Evolutionary conservation across 108 stramenopile species (phyloP), one percentile per base, ranked within the genome.

Genomic region (Schizochytrium sp.): DNA sequence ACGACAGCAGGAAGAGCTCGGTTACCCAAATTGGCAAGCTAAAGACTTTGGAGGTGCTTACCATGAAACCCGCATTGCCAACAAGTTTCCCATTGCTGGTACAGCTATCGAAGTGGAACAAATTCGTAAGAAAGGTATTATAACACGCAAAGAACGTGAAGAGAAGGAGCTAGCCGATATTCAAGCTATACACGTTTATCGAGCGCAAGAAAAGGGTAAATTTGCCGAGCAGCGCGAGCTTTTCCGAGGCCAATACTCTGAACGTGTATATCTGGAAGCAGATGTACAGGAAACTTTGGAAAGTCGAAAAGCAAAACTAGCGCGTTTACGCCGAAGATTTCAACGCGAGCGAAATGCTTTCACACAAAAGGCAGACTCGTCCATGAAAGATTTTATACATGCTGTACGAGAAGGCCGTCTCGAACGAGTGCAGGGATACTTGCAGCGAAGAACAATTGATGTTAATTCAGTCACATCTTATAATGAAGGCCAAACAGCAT

Each of bases 11-110:
- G 76, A 83, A 40, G 50, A n/a, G 45, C 12, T 10, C 10, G 76
- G 76, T 2, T 55, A 55, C 15, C 47, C 76, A 7, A 17, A 83
- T n/a, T 83, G 76, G 76, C 10, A 53, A n/a, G 76, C 76, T 38
- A 83, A 83, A 42, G 76, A 83, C 28, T 83, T 83, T 3, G 76
- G 76, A n/a, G 76, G 76, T 1, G 50, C 47, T 5, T 83, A 83
- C 76, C 76, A 83, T 53, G 28, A n/a, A 38, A 83, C 12, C 50
- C 47, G 76, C 47, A 83, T 83, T 55, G 50, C 50, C 50, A 83
- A 83, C 76, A 49, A 83, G 2, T 83, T 83, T 42, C 76, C 76
- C 10, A 83, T 83, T 55, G 76, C 3, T 13, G 76, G 76, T 8
- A 55, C 45, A 8, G 53, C 47, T 28, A 83, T 83, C 47, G 53